phyloP scores from a whole-genome alignment of 495 filamentous ascomycete genomes.

The Pseudotulostoma volvatum region DNA sequence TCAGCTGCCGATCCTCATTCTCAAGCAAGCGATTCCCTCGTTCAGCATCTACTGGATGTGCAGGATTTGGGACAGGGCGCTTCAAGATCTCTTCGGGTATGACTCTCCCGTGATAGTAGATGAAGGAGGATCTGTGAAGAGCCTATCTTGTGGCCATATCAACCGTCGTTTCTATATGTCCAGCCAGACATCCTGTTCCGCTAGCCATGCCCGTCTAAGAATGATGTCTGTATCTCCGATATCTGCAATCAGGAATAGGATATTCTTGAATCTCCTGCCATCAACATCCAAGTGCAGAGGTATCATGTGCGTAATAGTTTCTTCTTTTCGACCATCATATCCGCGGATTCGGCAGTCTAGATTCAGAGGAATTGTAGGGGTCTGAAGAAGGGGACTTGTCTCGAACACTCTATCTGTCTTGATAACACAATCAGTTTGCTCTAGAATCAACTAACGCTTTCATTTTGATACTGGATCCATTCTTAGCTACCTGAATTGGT shows the following conservation, averaged over 20 bases:
- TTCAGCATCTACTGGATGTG: neutral
- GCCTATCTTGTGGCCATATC: neutral
- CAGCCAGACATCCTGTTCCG: neutral
- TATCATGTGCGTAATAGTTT: slow-evolving; percentile 1
- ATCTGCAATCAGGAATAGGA: slow-evolving; percentile 1
- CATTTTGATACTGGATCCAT: slow-evolving; percentile 2
- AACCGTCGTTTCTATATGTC: neutral
- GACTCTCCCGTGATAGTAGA: neutral
- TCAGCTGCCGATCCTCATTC: too few species aligned
- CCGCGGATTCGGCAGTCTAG: neutral
- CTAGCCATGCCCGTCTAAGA: neutral
- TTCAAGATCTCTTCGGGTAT: neutral
- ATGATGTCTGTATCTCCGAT: slow-evolving; percentile 1
- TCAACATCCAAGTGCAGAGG: neutral
- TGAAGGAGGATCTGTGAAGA: neutral
- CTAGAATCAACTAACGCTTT: slow-evolving; percentile 2
- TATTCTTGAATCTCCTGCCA: neutral
- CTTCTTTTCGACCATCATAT: neutral
- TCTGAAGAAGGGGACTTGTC: neutral
- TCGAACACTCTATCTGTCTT: neutral
- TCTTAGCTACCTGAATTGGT: slow-evolving; percentile 3
- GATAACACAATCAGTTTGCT: slow-evolving; percentile 4
- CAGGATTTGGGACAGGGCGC: neutral
- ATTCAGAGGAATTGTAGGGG: neutral
- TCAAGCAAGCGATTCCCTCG: neutral